Evolutionary conservation across 441 rosid genomes (phyloP), one percentile per base, ranked within the genome.

Genomic region (Flueggea neowawraea): DNA sequence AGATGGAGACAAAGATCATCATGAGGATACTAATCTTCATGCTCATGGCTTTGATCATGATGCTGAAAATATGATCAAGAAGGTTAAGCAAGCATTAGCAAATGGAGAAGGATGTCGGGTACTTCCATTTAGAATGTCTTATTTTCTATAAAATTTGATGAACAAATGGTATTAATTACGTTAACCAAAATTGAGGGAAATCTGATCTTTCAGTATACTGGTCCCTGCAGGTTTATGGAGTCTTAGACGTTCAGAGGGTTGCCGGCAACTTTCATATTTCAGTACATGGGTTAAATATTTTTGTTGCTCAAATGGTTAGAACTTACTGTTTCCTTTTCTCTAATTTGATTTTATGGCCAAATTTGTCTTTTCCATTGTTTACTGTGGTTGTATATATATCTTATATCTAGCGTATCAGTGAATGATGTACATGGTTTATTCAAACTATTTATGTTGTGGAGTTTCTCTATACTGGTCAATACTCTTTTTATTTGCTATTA

Each of bases 211-310:
- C 56, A 61, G 54, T 59, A 22, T 52, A 49, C 65, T 13, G 36
- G 54, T 72, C 68, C 10, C 55, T 78, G 70, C 82, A 91, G 98
- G 96, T 95, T 57, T 89, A 88, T 69, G 99, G 99, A 59, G 82
- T 84, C 70, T 71, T 95, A 57, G 98, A 95, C 80, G 98, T 91
- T 61, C 99, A 95, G 80, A 82, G 98, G 58, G 99, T 95, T 74
- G 97, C 99, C 68, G 99, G 98, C 71, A 95, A 95, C 79, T 95
- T 95, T 77, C 99, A 95, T 73, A 75, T 95, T 54, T 95, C 99
- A 69, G 96, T 95, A 67, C 99, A 91, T 70, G 97, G 97, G 52
- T 74, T 95, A 71, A 95, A 88, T 75, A 84, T 91, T 45, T 86
- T 89, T 77, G 97, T 86, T 69, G 98, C 99, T 67, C 98, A 95